A percentile compares a stretch with the other conserved stretches of the same genome.
Evolutionary conservation across 331 rosid species (phyloP).

Genomic region (Malus hybrid): DNA sequence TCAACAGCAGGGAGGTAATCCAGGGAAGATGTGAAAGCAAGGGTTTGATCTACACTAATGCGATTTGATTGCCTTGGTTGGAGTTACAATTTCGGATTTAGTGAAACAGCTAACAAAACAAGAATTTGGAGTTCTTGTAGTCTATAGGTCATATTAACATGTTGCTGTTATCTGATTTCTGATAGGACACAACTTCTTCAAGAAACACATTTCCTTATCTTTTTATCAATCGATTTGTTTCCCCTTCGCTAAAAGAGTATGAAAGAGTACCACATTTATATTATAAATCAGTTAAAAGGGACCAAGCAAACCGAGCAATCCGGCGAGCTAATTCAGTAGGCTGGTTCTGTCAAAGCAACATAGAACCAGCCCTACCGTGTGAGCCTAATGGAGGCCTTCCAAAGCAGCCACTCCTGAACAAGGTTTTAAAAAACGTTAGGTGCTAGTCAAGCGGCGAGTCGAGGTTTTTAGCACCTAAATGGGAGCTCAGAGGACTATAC

Average conservation of each 20-base stretch:
- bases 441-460: too few species aligned
- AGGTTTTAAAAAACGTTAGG: too few species aligned
- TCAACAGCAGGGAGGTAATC: slow-evolving; percentile 37
- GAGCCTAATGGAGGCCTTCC: too few species aligned
- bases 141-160: not conserved
- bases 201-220: not conserved
- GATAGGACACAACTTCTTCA: not conserved
- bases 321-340: too few species aligned
- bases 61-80: not conserved
- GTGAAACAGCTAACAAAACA: not conserved
- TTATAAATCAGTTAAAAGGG: not conserved
- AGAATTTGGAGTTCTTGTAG: not conserved
- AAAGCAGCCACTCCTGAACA: too few species aligned
- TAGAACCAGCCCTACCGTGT: not conserved
- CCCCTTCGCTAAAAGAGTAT: too few species aligned
- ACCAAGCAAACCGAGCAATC: too few species aligned
- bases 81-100: not conserved
- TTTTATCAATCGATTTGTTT: too few species aligned
- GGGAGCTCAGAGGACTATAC: rapidly evolving
- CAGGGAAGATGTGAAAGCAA: slow-evolving; percentile 21
- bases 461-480: too few species aligned
- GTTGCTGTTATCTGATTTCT: not conserved
- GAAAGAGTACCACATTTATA: not conserved
- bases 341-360: too few species aligned
- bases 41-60: not conserved